Base-by-base conservation (phyloP, 2,329 filamentous ascomycete genomes). In the Trichoderma gracile region DNA sequence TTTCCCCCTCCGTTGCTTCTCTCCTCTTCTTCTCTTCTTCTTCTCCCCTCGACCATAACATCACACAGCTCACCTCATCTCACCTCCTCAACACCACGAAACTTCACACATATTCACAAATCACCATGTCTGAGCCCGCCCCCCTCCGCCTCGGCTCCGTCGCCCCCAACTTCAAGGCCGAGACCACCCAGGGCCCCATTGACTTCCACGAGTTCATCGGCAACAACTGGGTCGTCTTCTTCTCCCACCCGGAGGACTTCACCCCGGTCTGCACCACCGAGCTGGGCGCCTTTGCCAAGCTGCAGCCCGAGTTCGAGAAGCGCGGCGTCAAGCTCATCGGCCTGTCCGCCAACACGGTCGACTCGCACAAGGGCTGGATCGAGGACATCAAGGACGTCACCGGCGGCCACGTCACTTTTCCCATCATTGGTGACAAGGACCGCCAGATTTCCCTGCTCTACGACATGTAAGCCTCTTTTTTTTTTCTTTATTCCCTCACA, bases 261-360 rank as follows among this genome's bases (percentile, higher is more conserved):
- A 97, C 93, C 1, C 93, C 93, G 62, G 93, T 97, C 66, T 97
- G 93, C 85, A 97, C 93, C 69, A 97, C 93, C 62, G 93, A 97
- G 82, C 89, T 97, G 68, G 93, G 93, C 68, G 93, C 93, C 66
- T 96, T 97, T 73, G 91, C 93, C 71, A 95, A 93, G 80, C 84
- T 97, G 68, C 88, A 92, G 81, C 86, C 88, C 72, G 92, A 97
- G 79, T 97, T 97, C 79, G 85, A 87, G 73, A 92, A 91, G 83
- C 88, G 93, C 68, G 88, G 87, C 69, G 91, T 94, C 73, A 96
- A 97, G 86, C 88, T 97, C 80, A 94, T 97, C 73, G 93, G 93
- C 55, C 84, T 97, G 70, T 89, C 87, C 67, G 93, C 93, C 82
- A 96, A 97, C 82, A 92, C 89, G 71, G 83, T 96, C 68, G 84